A percentile compares a stretch with the other conserved stretches of the same genome.
These are phyloP conservation scores for Dactylellina sp. DNA, from an alignment of 2,329 filamentous ascomycete genomes.

Conservation along the genomic window DNA sequence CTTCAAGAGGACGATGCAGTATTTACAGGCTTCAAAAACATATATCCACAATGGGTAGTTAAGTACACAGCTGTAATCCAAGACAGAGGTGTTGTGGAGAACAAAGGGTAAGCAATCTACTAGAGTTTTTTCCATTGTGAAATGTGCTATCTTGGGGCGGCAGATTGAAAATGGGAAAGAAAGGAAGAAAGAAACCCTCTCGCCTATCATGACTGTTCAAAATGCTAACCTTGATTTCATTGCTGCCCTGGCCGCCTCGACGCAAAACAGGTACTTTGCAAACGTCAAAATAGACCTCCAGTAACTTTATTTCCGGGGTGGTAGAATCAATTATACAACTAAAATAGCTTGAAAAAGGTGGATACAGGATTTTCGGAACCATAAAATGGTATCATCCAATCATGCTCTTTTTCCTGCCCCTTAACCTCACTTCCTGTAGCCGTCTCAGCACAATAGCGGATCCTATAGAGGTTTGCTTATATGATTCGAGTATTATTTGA, in stretches of 20 bases:
- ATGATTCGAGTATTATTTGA: constrained; percentile 77
- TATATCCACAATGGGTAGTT: constrained; percentile 91
- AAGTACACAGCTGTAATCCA: constrained; percentile 97
- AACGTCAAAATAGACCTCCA: constrained; percentile 25
- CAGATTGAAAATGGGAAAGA: no score
- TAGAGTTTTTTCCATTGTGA: no score
- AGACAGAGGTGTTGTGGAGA: constrained; percentile 94
- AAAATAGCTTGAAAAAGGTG: no score
- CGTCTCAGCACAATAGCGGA: constrained; percentile 79
- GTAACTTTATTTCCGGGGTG: not conserved
- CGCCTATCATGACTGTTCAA: not conserved
- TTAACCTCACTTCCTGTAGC: constrained; percentile 90
- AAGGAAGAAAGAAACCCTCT: not conserved
- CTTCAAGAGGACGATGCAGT: constrained; percentile 73
- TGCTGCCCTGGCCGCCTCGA: constrained; percentile 8
- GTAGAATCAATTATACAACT: not conserved
- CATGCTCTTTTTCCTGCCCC: constrained; percentile 97
- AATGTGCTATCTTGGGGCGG: no score
- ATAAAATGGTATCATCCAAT: constrained; percentile 72
- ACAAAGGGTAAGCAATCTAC: constrained; percentile 80
- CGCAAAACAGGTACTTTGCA: constrained; percentile 42
- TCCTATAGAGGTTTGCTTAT: constrained; percentile 79
- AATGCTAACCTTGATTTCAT: not conserved
- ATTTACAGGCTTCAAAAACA: constrained; percentile 67
- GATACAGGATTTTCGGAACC: not conserved